A percentile compares a stretch with the other conserved stretches of the same genome.
Conservation (phyloP, 352 stramenopile genomes). For the Globisporangium barbulae region DNA sequence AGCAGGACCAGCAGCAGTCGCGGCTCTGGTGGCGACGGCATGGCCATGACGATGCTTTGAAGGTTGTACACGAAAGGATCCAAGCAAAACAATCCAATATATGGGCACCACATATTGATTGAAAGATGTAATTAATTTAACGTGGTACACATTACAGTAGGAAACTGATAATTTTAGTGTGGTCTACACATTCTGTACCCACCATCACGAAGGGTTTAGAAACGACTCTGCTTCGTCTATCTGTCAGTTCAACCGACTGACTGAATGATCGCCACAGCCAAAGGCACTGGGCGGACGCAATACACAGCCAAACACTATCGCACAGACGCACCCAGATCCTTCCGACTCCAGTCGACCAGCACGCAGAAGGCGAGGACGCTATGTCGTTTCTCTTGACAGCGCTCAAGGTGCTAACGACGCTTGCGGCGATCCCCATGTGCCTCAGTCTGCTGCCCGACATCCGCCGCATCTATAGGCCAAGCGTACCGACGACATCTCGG, state of each 20-base stretch:
- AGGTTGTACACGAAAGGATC: background rate
- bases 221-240: too few relatives aligned
- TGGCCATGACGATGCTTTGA: background rate
- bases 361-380: too few relatives aligned
- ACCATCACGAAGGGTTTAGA: background rate
- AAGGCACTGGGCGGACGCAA: background rate
- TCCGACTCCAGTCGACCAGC: background rate
- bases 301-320: background rate
- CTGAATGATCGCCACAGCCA: conserved; percentile 1
- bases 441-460: conserved; percentile 1
- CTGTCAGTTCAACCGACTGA: background rate
- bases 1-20: background rate
- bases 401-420: conserved; percentile 6
- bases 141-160: background rate
- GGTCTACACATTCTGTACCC: background rate
- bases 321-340: background rate
- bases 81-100: background rate
- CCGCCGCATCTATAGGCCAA: background rate
- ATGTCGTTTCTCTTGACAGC: background rate
- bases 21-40: background rate
- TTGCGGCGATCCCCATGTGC: conserved; percentile 1
- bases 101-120: background rate
- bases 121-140: background rate
- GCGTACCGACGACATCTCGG: conserved; percentile 5
- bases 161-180: background rate